Conservation (phyloP, 2,329 filamentous ascomycete genomes). For the Cercospora sesami region DNA sequence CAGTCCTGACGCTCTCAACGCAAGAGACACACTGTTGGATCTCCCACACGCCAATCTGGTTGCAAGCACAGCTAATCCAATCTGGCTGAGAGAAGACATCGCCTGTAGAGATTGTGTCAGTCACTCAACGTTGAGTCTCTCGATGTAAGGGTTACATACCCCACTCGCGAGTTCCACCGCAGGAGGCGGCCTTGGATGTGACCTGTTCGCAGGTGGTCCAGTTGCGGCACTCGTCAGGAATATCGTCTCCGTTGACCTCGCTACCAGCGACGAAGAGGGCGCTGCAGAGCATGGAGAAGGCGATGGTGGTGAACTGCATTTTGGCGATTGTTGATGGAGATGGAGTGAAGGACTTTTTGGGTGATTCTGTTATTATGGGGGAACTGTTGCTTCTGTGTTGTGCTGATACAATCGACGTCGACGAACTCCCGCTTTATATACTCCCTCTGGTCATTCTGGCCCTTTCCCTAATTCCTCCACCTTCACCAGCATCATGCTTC, state of each 20-base stretch:
- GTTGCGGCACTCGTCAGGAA: background rate
- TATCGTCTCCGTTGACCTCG: slow-evolving; percentile 8
- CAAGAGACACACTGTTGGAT: background rate
- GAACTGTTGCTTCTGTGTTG: background rate
- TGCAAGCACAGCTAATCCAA: background rate
- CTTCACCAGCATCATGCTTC: background rate
- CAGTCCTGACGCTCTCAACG: too few relatives aligned
- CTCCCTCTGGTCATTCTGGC: background rate
- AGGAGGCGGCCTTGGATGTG: background rate
- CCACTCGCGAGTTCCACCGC: background rate
- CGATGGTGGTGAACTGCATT: slow-evolving; percentile 2
- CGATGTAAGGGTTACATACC: background rate
- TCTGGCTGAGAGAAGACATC: slow-evolving; percentile 3
- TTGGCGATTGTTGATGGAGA: background rate
- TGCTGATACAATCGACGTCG: background rate
- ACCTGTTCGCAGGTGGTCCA: too few relatives aligned
- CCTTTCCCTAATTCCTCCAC: background rate
- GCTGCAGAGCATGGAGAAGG: slow-evolving; percentile 3
- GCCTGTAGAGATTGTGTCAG: background rate
- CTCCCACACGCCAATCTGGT: background rate
- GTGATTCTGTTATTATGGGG: background rate
- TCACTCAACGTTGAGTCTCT: background rate
- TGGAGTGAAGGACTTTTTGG: background rate
- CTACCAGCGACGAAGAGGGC: background rate
- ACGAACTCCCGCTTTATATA: background rate